phyloP scores from a whole-genome alignment of 1,284 basidiomycete genomes.

The Puccinia triticina region DNA sequence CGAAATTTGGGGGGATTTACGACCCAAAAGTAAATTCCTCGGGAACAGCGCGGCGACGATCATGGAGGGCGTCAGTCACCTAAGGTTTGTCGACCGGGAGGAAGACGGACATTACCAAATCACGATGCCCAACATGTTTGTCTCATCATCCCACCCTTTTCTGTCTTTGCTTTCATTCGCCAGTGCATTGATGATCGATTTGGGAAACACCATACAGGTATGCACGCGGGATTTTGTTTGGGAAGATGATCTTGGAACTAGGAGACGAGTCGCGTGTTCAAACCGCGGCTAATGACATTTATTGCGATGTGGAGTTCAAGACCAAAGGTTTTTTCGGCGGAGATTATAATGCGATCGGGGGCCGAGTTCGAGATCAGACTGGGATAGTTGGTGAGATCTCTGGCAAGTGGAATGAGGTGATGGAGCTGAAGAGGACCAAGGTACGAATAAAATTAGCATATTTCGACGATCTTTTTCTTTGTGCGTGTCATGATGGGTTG shows the following conservation, averaged over 20 bases:
- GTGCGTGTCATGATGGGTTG: not conserved
- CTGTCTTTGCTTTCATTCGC: not conserved
- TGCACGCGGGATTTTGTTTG: slow-evolving; percentile 76
- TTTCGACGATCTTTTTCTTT: not conserved
- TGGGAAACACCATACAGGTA: slow-evolving; percentile 63
- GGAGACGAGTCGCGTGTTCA: slow-evolving; percentile 86
- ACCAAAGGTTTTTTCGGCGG: slow-evolving; percentile 98
- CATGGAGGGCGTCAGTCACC: slow-evolving; percentile 58
- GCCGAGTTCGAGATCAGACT: slow-evolving; percentile 68
- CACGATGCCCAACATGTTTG: slow-evolving; percentile 88
- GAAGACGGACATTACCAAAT: slow-evolving; percentile 88
- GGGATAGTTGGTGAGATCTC: slow-evolving; percentile 74
- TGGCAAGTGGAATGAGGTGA: slow-evolving; percentile 86
- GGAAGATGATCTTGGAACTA: slow-evolving; percentile 85
- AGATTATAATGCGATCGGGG: slow-evolving; percentile 90
- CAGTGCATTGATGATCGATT: not conserved
- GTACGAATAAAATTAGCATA: slow-evolving; percentile 60
- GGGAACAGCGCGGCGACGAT: slow-evolving; percentile 92
- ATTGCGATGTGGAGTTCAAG: slow-evolving; percentile 92
- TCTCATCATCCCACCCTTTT: not conserved
- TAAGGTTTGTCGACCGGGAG: slow-evolving; percentile 75
- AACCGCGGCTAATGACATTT: slow-evolving; percentile 75
- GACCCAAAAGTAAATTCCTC: slow-evolving; percentile 92
- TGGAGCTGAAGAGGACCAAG: slow-evolving; percentile 75
- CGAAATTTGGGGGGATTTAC: slow-evolving; percentile 84